Base-by-base conservation (phyloP, 768 basidiomycete genomes). In the Myochromella boudieri region DNA sequence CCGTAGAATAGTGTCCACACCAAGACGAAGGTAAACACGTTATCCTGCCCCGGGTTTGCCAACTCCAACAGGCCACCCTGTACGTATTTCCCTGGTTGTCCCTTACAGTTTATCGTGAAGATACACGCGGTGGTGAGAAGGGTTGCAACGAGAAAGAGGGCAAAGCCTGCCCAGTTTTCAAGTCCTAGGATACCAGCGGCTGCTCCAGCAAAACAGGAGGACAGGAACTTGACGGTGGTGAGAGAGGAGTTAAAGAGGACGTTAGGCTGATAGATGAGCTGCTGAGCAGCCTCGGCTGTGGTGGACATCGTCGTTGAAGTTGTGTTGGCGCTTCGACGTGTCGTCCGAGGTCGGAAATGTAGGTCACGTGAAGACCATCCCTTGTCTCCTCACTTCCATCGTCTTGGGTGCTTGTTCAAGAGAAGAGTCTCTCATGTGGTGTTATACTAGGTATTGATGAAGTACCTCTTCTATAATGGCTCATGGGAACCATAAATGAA, bases 1-100 rank as follows among this genome's bases (percentile, higher is more conserved):
- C 90, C 94, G 63, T 90, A 95, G 64, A 94, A 89, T 45, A 95
- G 70, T 27, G 94, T 97, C 94, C 94, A 97, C 17, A 88, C 85
- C 22, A 97, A 78, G 48, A 97, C 78, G 59, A 95, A 97, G 3
- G 91, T 91, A 59, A 92, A 91, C 14, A 85, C 70, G 54, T 92
- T 94, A 66, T 97, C 94, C 66, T 93, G 89, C 8, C 91, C 91
- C 0, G 94, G 86, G 51, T 86, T 91, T 37, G 85, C 68, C 28
- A 95, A 68, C 44, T 87, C 87, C 65, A 74, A 68, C 49, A 80
- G 59, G 2, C 87, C 87, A 4, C 82, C 81, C 34, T 75, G 68
- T 14, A 85, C 58, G 63, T 81, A 91, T 56, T 81, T 85, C 32
- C 66, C 54, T 0, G 87, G 84, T 25, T 70, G 72, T 3, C 82